Evolutionary conservation across 2,329 filamentous ascomycete genomes (phyloP), one percentile per base, ranked within the genome.

Genomic region (Triangularia verruculosa): DNA sequence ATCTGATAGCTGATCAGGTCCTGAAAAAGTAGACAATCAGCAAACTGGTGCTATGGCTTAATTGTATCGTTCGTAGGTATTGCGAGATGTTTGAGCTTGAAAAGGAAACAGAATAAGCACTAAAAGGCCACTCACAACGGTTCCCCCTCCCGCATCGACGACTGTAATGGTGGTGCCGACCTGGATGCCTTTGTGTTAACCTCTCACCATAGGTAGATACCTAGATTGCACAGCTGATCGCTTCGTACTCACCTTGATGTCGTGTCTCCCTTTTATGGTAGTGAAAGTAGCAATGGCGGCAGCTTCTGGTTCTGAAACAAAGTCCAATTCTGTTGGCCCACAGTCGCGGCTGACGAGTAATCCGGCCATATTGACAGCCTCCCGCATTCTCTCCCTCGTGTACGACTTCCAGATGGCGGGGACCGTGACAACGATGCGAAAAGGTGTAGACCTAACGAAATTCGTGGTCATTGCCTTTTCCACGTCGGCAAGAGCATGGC

Each of bases 381-480:
- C 28, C 7, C 25, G 34, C 61, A 63, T 63, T 12, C 56, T 52
- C 5, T 28, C 22, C 5, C 47, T 15, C 1, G 55, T 57, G 22
- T 59, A 59, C 25, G 34, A 22, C 17, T 30, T 30, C 61, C 61
- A 63, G 8, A 63, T 63, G 6, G 61, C 61, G 4, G 61, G 61
- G 7, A 63, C n/a, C 2, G 61, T 63, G 11, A 63, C 20, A 15
- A 63, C 43, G 22, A 63, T 28, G n/a, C 55, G 56, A n/a, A 63
- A 63, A 4, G 57, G 32, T n/a, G n/a, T 56, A 25, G 51, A 30
- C 28, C 12, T 30, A 12, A 30, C 28, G 28, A 30, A 30, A 12
- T 12, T 30, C 7, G 28, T 7, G 7, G 28, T 30, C 28, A 30
- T 30, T 12, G 28, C 28, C 28, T 30, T 30, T 30, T 30, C 28